Conservation (phyloP, 2,329 filamentous ascomycete species). For the Neofusicoccum laricinum region DNA sequence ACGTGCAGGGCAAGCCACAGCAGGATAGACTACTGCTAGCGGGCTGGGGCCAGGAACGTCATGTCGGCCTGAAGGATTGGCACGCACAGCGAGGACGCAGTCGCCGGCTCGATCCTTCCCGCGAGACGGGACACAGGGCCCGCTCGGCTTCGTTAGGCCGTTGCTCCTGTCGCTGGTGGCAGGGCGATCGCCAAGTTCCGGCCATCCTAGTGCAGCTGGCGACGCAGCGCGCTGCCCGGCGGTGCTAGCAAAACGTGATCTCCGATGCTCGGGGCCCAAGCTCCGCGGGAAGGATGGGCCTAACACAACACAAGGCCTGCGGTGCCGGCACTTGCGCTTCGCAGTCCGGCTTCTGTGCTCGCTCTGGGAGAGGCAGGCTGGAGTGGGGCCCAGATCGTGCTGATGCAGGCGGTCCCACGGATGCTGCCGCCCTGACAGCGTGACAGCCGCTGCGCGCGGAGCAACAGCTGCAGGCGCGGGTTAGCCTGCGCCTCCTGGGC, state of each 20-base stretch:
- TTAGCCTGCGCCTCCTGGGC: not conserved
- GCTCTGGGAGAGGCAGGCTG: not conserved
- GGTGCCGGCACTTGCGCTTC: not conserved
- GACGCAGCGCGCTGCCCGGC: not conserved
- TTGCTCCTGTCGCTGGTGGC: not conserved
- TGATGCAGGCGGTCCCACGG: not conserved
- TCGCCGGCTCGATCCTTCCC: not conserved
- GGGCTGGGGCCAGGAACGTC: constrained; percentile 1
- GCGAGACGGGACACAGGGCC: not conserved
- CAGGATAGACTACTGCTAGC: not conserved
- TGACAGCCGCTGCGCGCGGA: not conserved
- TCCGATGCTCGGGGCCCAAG: constrained; percentile 8
- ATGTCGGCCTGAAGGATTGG: not conserved
- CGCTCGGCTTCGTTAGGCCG: not conserved
- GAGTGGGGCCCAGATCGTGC: not conserved
- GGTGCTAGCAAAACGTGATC: constrained; percentile 4
- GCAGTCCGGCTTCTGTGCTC: not conserved
- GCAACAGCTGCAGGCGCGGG: not conserved
- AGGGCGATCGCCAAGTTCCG: not conserved
- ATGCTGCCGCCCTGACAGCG: not conserved
- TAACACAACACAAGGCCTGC: not conserved
- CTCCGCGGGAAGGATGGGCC: constrained; percentile 6
- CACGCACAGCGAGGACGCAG: too few species aligned
- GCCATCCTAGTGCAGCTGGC: not conserved
- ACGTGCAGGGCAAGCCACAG: constrained; percentile 1